Evolutionary conservation across 345 rosid species (phyloP), one percentile per base, ranked within the genome.

Genomic region (Hevea brasiliensis): DNA sequence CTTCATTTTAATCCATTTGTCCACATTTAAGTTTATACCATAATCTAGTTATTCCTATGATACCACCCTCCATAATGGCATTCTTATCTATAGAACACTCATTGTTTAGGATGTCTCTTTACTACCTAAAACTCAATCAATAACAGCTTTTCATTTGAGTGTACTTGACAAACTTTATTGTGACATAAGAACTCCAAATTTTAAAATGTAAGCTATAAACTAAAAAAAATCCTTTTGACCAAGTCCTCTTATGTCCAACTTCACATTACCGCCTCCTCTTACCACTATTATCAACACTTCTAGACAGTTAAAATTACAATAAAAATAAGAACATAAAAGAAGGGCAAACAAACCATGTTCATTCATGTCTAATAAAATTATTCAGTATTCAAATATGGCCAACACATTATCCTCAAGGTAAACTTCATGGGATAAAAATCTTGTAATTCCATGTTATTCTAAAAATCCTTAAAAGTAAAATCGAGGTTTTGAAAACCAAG

Each of bases 231-330:
- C 58, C 26, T 54, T n/a, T 15, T n/a, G 24, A n/a, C 24, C 7
- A 2, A 54, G 2, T 13, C 58, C 56, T 11, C 24, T 15, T 54
- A 54, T 54, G 24, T 18, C 58, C 20, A 8, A 20, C 18, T n/a
- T 8, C 24, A 54, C 24, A 18, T 24, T 7, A 45, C 48, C 11
- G 48, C 48, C 48, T 0, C 13, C 23, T 6, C 24, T 7, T n/a
- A 40, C 67, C 67, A 62, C 67, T 37, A 8, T 41, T 48, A 37
- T 41, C 67, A 62, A 41, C 45, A 35, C 45, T 40, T n/a, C 26
- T 1, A 54, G 7, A 20, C 58, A 54, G 12, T 3, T 6, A 6
- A 15, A 61, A 37, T 7, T 20, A 37, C 37, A 40, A 35, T 40
- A 6, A 40, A 62, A n/a, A 26, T 1, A 62, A 20, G 7, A 20